Base-by-base conservation (phyloP, 2,329 filamentous ascomycete species). In the Colletotrichum acutatum region DNA sequence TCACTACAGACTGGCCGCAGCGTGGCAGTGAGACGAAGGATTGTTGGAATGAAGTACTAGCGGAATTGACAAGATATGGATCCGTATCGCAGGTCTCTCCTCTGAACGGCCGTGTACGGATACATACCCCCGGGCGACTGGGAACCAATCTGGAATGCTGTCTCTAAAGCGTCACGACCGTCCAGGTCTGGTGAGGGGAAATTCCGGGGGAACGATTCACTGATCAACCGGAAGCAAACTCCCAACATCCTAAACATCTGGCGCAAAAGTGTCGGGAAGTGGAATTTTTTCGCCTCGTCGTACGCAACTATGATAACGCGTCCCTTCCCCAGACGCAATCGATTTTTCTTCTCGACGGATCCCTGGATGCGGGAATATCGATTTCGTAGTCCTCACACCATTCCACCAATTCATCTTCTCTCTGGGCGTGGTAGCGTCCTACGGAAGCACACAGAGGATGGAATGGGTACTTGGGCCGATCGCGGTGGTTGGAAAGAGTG, bases 391-490 rank as follows among this genome's bases (percentile, higher is more conserved):
- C 26, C 49, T 32, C 26, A 19, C 12, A 9, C 8, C 5, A 34
- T 34, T 11, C 32, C 32, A n/a, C n/a, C n/a, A n/a, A n/a, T n/a
- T n/a, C n/a, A n/a, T n/a, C n/a, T n/a, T n/a, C n/a, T n/a, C n/a
- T n/a, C n/a, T n/a, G n/a, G n/a, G n/a, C n/a, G n/a, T n/a, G 32
- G 32, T 34, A 34, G 26, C 54, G 70, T 69, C 37, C 59, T 22
- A 60, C 32, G n/a, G 42, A n/a, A 11, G 6, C 7, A 49, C 19
- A 68, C 42, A 37, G 46, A 42, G 65, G 53, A 52, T 64, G 53
- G 58, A 14, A 68, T 52, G 22, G 67, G 37, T 42, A 42, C 60
- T 66, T 72, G 56, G 42, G 28, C 60, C 56, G 66, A 72, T 70
- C 65, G 56, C 49, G 60, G 70, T 70, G 54, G 66, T 57, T 34